These are phyloP conservation scores for Globisporangium middletonii DNA, from an alignment of 352 stramenopile genomes.

Conservation along the genomic window DNA sequence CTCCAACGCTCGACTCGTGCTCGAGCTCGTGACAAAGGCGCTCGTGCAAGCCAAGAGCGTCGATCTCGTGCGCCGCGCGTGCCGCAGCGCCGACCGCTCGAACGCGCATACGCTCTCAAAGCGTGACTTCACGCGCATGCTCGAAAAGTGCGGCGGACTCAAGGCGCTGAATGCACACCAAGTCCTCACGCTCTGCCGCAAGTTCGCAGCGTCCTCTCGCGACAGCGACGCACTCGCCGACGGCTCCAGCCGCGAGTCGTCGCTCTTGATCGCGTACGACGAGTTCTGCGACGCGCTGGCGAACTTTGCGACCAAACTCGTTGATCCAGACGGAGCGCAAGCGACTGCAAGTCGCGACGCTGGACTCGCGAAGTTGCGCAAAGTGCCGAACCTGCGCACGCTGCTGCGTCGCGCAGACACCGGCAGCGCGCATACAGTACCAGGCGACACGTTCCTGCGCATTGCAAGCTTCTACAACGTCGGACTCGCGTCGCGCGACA, in stretches of 20 bases:
- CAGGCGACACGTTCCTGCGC: conserved; percentile 21
- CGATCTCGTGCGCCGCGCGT: conserved; percentile 33
- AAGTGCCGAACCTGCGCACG: conserved; percentile 18
- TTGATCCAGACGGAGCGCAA: neutral
- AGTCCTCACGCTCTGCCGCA: conserved; percentile 48
- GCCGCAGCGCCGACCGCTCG: conserved; percentile 19
- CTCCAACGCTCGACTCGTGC: conserved; percentile 39
- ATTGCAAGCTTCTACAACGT: conserved; percentile 22
- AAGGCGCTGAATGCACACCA: conserved; percentile 57
- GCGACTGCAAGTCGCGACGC: neutral
- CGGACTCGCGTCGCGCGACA: conserved; percentile 21
- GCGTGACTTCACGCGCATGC: conserved; percentile 21
- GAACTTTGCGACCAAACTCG: neutral
- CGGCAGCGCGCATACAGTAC: conserved; percentile 3
- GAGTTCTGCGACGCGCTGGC: conserved; percentile 58
- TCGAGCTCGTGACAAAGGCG: conserved; percentile 17
- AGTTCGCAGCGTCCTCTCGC: conserved; percentile 16
- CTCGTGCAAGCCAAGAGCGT: conserved; percentile 15
- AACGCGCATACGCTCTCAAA: conserved; percentile 15
- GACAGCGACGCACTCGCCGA: neutral
- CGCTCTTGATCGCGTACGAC: conserved; percentile 31
- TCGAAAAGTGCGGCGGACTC: conserved; percentile 14
- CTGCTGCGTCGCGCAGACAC: conserved; percentile 13
- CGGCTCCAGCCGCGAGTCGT: conserved; percentile 4
- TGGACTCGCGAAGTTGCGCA: conserved; percentile 24